Evolutionary conservation across 257 asterid species (phyloP), one percentile per base, ranked within the genome.

Genomic region (Plantago ovata): DNA sequence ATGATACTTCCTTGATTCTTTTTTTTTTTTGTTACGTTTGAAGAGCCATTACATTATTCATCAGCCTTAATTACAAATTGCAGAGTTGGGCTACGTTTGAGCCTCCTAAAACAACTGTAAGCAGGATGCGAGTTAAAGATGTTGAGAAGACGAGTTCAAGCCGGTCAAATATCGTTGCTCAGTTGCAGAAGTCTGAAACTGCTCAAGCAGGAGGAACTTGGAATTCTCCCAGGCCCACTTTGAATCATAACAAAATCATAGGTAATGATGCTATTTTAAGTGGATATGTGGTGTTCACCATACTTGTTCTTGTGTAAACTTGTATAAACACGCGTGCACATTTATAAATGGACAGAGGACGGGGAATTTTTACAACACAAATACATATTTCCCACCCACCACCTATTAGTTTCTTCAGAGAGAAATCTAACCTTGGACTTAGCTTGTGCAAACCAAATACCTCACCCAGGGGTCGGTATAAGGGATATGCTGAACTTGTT

Each of bases 31-130:
- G 42, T 46, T 48, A 4, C 13, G 28, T n/a, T 52, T 66, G 39
- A 21, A 58, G 53, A 60, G 46, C 24, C 46, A 41, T 20, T 66
- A 64, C 15, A 14, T 60, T 66, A 42, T 59, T 53, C 53, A 11
- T 61, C 62, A 45, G 46, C 66, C 47, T 40, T 58, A 40, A 32
- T 67, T 33, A 38, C 48, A 65, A 52, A 67, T 56, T 74, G 84
- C 97, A 93, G 98, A 71, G 76, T 72, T 84, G 86, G 95, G 81
- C 81, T 63, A 67, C 75, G 63, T 71, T 78, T 60, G 84, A 81
- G 60, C 84, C 94, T 72, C 81, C 81, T 12, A 88, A 84, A 75
- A 82, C 95, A 68, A 88, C 95, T 53, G 84, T 92, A 6, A 80
- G 81, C 72, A 80, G 98, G 78, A 73, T 79, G 56, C 72, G 79